Evolutionary conservation across 1,139 yeast genomes (phyloP).

Genomic region (Yamadazyma taylorii): DNA sequence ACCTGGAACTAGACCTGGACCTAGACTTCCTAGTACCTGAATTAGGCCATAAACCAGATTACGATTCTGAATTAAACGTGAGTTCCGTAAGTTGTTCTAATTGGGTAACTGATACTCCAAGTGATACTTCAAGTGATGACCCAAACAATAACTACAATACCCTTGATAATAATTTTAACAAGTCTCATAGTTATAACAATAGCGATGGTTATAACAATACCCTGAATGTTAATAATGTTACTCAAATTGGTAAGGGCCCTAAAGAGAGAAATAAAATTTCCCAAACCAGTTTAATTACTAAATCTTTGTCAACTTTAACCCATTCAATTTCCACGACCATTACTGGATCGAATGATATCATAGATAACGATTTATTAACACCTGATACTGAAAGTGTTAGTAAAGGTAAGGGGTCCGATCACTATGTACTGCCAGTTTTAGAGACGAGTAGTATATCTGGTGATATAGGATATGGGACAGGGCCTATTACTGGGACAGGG

Average conservation of each 20-base stretch:
- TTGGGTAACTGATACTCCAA: not conserved
- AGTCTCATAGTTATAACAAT: not conserved
- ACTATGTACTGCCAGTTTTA: too few relatives aligned
- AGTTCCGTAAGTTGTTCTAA: too few relatives aligned
- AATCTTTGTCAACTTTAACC: slow-evolving; percentile 1
- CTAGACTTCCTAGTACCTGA: too few relatives aligned
- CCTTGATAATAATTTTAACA: not conserved
- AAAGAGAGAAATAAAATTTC: not conserved
- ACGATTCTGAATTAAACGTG: too few relatives aligned
- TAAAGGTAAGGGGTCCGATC: too few relatives aligned
- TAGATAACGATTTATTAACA: too few relatives aligned
- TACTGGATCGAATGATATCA: too few relatives aligned
- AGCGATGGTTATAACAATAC: not conserved
- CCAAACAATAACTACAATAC: not conserved
- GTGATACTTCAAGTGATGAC: not conserved
- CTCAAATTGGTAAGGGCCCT: slow-evolving; percentile 1
- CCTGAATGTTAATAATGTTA: not conserved
- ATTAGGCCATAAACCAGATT: too few relatives aligned
- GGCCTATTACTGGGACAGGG: too few relatives aligned
- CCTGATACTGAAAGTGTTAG: too few relatives aligned
- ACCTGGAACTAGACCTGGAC: not conserved
- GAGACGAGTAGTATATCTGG: too few relatives aligned
- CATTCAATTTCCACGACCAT: not conserved
- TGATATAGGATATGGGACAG: too few relatives aligned
- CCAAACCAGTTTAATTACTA: not conserved